Conservation (phyloP, 1,139 yeast genomes). For the Arxiozyma slooffiae region DNA sequence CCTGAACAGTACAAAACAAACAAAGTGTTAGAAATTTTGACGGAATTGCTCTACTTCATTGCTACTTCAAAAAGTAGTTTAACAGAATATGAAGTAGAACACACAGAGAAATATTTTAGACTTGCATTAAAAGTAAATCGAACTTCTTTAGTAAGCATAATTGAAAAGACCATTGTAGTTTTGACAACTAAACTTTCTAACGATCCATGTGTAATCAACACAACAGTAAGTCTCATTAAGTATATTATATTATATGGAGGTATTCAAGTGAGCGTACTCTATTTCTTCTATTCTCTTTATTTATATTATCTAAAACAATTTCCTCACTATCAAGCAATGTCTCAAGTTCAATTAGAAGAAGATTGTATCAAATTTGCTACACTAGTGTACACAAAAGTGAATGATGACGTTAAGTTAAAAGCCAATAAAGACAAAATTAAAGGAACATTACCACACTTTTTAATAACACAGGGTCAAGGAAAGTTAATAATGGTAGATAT, state of each 20-base stretch:
- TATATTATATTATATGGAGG: slow-evolving; percentile 18
- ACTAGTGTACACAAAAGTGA: not conserved
- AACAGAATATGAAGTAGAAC: not conserved
- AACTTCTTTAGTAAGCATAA: slow-evolving; percentile 8
- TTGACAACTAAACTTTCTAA: slow-evolving; percentile 11
- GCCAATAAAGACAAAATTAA: not conserved
- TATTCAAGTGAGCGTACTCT: slow-evolving; percentile 10
- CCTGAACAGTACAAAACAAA: not conserved
- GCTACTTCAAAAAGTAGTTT: not conserved
- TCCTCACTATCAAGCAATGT: not conserved
- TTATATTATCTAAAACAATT: not conserved
- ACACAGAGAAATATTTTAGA: not conserved
- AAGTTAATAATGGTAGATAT: not conserved
- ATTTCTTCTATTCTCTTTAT: slow-evolving; percentile 9
- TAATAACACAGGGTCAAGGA: not conserved
- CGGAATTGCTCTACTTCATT: not conserved
- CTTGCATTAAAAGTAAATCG: too few relatives aligned
- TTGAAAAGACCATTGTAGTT: slow-evolving; percentile 17
- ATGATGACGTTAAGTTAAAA: not conserved
- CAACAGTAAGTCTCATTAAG: slow-evolving; percentile 13
- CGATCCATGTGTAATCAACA: slow-evolving; percentile 12
- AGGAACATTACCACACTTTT: slow-evolving; percentile 1
- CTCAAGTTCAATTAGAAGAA: not conserved
- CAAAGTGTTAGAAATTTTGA: not conserved
- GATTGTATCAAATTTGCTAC: not conserved